Percentiles rank a stretch among this genome's conserved stretches.
Conservation (phyloP, 2,329 filamentous ascomycete genomes). For the Colletotrichum chrysophilum region DNA sequence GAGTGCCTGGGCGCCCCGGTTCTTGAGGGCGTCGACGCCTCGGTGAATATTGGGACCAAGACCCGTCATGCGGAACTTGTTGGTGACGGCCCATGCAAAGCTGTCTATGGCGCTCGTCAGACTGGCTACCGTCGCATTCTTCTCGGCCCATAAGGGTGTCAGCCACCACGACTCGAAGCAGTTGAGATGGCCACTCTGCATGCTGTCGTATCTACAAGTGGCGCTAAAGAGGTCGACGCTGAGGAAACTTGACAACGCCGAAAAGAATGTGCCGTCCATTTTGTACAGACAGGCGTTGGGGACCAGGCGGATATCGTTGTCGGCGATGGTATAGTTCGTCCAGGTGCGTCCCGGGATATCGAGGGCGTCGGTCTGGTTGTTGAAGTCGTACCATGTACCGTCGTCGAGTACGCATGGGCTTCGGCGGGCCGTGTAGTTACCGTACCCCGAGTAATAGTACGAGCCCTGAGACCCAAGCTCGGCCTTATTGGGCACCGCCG, state of each 20-base stretch:
- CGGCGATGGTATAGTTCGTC: neutral
- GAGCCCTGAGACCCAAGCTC: neutral
- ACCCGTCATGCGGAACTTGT: slow-evolving; percentile 13
- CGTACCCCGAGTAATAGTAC: neutral
- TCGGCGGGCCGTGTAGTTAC: slow-evolving; percentile 3
- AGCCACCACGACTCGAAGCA: slow-evolving; percentile 9
- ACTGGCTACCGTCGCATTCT: slow-evolving; percentile 2
- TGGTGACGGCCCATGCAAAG: slow-evolving; percentile 13
- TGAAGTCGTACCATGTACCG: neutral
- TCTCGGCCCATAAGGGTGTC: slow-evolving; percentile 3
- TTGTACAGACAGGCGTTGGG: slow-evolving; percentile 15
- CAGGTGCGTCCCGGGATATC: neutral
- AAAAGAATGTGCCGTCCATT: neutral
- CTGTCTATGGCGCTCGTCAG: neutral
- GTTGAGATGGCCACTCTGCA: slow-evolving; percentile 17
- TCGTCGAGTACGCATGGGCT: slow-evolving; percentile 3
- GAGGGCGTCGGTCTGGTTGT: neutral
- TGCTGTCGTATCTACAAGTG: neutral
- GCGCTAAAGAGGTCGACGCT: neutral
- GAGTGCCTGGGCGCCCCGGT: neutral
- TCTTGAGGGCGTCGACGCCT: neutral
- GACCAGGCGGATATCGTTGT: neutral
- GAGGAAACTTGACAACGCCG: neutral
- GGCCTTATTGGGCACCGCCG: neutral
- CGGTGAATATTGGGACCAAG: neutral